phyloP scores from a whole-genome alignment of 2,329 filamentous ascomycete genomes.

The Ceratocystis albifundus region DNA sequence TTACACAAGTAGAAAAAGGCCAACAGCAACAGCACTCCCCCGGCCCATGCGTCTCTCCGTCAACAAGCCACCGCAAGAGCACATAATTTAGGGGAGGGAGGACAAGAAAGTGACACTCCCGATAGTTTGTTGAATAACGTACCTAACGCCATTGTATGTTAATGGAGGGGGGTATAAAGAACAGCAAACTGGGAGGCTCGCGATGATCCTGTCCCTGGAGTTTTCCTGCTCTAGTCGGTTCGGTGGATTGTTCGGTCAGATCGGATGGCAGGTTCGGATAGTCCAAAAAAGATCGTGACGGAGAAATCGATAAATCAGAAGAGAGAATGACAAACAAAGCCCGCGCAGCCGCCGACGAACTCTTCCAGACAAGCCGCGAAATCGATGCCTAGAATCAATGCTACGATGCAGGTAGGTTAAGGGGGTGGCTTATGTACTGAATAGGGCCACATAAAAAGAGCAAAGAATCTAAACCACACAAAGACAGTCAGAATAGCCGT shows the following conservation, averaged over 20 bases:
- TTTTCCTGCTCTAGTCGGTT: not conserved
- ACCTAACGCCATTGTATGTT: not conserved
- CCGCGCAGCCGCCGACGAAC: not conserved
- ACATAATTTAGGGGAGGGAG: not conserved
- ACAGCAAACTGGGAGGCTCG: not conserved
- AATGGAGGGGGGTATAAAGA: not conserved
- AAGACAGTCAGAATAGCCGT: not conserved
- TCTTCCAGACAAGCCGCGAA: not conserved
- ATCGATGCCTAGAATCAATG: slow-evolving; percentile 1
- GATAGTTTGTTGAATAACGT: not conserved
- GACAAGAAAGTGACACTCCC: not conserved
- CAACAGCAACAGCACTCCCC: not conserved
- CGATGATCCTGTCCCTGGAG: not conserved
- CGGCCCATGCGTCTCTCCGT: not conserved
- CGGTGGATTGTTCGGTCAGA: not conserved
- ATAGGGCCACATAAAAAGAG: not conserved
- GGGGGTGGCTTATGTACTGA: slow-evolving; percentile 10
- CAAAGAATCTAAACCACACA: not conserved
- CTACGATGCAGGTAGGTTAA: slow-evolving; percentile 9
- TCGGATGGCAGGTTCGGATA: no score
- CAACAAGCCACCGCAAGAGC: not conserved
- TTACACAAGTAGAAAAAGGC: not conserved
- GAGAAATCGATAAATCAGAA: not conserved
- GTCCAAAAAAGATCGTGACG: not conserved
- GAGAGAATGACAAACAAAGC: not conserved